phyloP scores from a whole-genome alignment of 176 grass and related monocot species.

The Eragrostis curvula region DNA sequence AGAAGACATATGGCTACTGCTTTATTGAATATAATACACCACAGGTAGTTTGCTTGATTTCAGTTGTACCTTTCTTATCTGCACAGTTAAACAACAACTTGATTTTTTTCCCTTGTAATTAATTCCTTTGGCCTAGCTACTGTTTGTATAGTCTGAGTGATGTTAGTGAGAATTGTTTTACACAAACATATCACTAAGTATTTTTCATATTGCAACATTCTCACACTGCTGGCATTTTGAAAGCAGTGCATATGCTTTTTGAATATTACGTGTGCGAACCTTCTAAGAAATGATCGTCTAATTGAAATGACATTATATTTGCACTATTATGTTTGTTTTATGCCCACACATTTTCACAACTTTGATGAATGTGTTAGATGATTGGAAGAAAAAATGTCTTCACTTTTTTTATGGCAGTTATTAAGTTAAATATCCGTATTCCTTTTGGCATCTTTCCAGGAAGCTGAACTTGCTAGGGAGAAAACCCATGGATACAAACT shows the following conservation, averaged over 20 bases:
- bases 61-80: not conserved
- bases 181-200: not conserved
- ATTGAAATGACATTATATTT: not conserved
- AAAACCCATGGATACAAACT: slow-evolving; percentile 94
- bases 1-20: slow-evolving; percentile 86
- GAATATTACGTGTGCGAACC: not conserved
- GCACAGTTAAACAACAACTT: not conserved
- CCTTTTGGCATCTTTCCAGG: slow-evolving; percentile 46
- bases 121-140: not conserved
- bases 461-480: slow-evolving; percentile 90
- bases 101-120: slow-evolving; percentile 24
- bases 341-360: not conserved
- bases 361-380: not conserved
- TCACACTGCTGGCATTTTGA: not conserved
- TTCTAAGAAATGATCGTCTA: not conserved
- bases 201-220: not conserved
- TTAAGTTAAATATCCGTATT: not conserved
- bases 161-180: not conserved
- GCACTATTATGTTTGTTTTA: not conserved
- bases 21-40: slow-evolving; percentile 83
- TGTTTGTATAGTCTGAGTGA: not conserved
- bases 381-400: not conserved
- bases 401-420: not conserved
- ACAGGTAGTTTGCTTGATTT: slow-evolving; percentile 55
- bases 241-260: not conserved